Percentiles rank a stretch among this genome's conserved stretches.
Conservation (phyloP, 106 monocot species). For the Dendrobium catenatum region DNA sequence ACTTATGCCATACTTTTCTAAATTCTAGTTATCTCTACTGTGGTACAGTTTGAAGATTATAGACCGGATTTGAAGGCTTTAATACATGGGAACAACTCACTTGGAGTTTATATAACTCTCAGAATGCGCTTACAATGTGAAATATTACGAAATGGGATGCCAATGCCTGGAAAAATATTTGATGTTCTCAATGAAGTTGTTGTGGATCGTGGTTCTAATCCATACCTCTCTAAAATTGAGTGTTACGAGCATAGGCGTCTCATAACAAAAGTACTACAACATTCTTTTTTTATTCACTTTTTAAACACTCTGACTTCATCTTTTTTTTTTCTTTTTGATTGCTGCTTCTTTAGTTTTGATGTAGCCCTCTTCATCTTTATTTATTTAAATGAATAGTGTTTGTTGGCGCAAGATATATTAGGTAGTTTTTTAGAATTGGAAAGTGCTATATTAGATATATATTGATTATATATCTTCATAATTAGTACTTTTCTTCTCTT, state of each 20-base stretch:
- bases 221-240: constrained; percentile 97
- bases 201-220: constrained; percentile 96
- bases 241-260: constrained; percentile 90
- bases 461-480: too few relatives aligned
- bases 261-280: constrained; percentile 85
- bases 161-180: constrained; percentile 90
- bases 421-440: not conserved
- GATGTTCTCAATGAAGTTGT: constrained; percentile 97
- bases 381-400: not conserved
- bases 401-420: not conserved
- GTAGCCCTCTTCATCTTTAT: not conserved
- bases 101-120: constrained; percentile 95
- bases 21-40: constrained; percentile 5
- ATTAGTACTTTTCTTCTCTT: too few relatives aligned
- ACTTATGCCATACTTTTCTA: constrained; percentile 6
- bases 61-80: constrained; percentile 72
- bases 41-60: constrained; percentile 69
- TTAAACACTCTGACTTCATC: not conserved
- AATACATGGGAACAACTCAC: constrained; percentile 89
- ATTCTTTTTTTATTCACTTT: not conserved
- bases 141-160: constrained; percentile 86
- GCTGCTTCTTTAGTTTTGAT: not conserved
- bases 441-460: not conserved
- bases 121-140: constrained; percentile 91
- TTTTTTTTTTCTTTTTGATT: not conserved